These are phyloP conservation scores for Globisporangium okanoganense DNA, from an alignment of 352 stramenopile species.

Conservation along the genomic window DNA sequence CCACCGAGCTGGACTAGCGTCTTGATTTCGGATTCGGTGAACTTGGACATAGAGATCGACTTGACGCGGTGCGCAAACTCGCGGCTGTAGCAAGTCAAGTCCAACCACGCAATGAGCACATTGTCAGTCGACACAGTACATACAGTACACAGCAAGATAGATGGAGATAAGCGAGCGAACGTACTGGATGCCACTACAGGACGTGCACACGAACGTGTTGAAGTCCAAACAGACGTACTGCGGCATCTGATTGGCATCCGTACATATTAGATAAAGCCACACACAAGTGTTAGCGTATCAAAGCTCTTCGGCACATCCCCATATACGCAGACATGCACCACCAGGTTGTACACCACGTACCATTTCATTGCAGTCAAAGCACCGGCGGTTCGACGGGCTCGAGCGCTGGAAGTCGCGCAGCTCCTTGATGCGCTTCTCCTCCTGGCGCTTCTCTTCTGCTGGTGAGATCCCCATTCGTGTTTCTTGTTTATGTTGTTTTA, in stretches of 20 bases:
- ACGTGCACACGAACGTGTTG: slow-evolving; percentile 94
- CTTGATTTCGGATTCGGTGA: slow-evolving; percentile 89
- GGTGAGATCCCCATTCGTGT: slow-evolving; percentile 13
- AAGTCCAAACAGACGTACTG: slow-evolving; percentile 92
- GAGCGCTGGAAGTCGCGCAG: slow-evolving; percentile 85
- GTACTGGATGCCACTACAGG: slow-evolving; percentile 92
- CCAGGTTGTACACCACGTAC: slow-evolving; percentile 19
- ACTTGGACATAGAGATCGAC: slow-evolving; percentile 93
- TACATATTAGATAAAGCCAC: neutral
- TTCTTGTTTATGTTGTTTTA: neutral
- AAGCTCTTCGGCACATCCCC: neutral
- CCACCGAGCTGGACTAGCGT: slow-evolving; percentile 86
- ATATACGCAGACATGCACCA: neutral
- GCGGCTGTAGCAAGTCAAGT: slow-evolving; percentile 34
- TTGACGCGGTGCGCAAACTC: slow-evolving; percentile 93
- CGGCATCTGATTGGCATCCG: slow-evolving; percentile 54
- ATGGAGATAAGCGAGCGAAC: slow-evolving; percentile 12
- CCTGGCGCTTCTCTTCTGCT: slow-evolving; percentile 70
- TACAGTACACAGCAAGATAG: neutral
- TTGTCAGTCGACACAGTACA: neutral
- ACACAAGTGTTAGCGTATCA: neutral
- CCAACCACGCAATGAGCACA: neutral
- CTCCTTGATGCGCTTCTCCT: slow-evolving; percentile 81
- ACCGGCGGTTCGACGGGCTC: slow-evolving; percentile 66
- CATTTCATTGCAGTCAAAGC: slow-evolving; percentile 91